Base-by-base conservation (phyloP, 208 protist genomes). In the Angomonas ambiguus region DNA sequence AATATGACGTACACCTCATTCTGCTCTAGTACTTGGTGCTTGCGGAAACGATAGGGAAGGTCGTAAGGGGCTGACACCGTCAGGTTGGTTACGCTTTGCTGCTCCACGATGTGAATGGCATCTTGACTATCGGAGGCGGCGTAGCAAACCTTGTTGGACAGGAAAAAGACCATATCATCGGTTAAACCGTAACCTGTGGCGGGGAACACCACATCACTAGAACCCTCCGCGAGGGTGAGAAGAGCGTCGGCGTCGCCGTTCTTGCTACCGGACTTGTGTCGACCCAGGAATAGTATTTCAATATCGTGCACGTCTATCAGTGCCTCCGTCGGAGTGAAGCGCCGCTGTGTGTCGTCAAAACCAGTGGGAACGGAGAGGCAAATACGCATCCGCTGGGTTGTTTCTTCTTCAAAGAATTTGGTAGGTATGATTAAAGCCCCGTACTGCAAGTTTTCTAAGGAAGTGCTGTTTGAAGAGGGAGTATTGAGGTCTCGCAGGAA, bases 341-440 rank as follows among this genome's bases (percentile, higher is more conserved):
- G 67, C 27, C 79, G 79, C 30, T 64, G 69, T 24, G 63, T 51
- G 22, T 48, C 70, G 25, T 71, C 59, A 74, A 92, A 92, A 4
- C 79, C 72, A 42, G 77, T 70, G 0, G 82, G 85, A 6, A 92
- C 69, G 32, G 85, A 92, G n/a, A 92, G 73, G 58, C 85, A 92
- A 28, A 92, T 24, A 55, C 79, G 85, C 77, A 92, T 82, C 42
- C 71, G 77, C 1, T 76, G 76, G 20, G 68, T 65, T 18, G 76
- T 80, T 55, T 81, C 77, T 20, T 77, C 57, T 11, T 28, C 22
- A 5, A 92, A 69, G 73, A 83, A 88, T 25, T 74, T 73, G 0
- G 77, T 79, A 8, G 85, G 83, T 18, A 88, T 63, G 20, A 92
- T 67, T 18, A 92, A 61, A 13, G 71, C 69, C 0, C 71, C 68